Evolutionary conservation across 1,284 basidiomycete genomes (phyloP).

Genomic region (Meira nashicola): DNA sequence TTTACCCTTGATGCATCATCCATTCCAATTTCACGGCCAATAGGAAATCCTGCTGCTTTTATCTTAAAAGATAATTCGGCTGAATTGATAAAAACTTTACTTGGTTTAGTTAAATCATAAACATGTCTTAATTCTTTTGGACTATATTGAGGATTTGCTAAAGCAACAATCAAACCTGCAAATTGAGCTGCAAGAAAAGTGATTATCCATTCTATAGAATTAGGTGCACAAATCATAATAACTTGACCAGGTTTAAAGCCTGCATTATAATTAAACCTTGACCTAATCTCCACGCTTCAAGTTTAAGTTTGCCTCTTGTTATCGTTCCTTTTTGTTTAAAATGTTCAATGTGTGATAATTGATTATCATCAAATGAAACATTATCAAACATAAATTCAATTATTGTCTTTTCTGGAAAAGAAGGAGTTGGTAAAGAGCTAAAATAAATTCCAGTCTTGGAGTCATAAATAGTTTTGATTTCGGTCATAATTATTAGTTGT

Average conservation of each 20-base stretch:
- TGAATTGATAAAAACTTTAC: conserved; percentile 25
- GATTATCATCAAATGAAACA: too few relatives aligned
- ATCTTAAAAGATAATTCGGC: too few relatives aligned
- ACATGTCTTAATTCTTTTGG: conserved; percentile 25
- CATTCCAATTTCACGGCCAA: conserved; percentile 11
- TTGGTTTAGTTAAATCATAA: conserved; percentile 22
- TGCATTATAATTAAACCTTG: conserved; percentile 20
- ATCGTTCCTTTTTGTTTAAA: too few relatives aligned
- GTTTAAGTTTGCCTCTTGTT: conserved; percentile 2
- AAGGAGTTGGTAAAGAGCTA: too few relatives aligned
- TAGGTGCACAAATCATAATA: conserved; percentile 20
- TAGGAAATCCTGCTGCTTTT: neutral
- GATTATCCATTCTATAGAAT: conserved; percentile 29
- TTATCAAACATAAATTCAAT: too few relatives aligned
- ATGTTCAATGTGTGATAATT: too few relatives aligned
- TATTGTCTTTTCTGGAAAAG: too few relatives aligned
- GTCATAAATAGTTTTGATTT: too few relatives aligned
- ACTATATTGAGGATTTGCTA: conserved; percentile 28
- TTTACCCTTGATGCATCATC: conserved; percentile 10
- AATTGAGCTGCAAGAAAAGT: conserved; percentile 23
- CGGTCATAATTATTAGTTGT: too few relatives aligned
- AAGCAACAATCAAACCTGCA: conserved; percentile 24
- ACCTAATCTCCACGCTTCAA: conserved; percentile 23
- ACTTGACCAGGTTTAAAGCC: conserved; percentile 27
- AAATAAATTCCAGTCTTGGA: too few relatives aligned